These are phyloP conservation scores for Tolypocladium ovalisporum DNA, from an alignment of 2,329 filamentous ascomycete genomes.

Conservation along the genomic window DNA sequence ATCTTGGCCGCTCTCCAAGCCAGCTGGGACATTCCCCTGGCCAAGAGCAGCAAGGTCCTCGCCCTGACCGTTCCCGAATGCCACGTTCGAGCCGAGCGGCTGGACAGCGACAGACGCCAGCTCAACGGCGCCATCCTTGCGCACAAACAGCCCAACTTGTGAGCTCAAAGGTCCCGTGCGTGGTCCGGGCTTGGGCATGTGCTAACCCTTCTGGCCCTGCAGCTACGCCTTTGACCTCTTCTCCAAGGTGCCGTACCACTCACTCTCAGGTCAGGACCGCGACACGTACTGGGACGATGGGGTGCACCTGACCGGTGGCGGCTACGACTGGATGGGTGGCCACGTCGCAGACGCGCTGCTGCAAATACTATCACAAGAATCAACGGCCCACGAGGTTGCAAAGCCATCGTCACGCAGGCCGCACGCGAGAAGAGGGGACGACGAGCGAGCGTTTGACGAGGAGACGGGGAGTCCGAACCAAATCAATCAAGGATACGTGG, in stretches of 20 bases:
- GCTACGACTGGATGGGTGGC: slow-evolving; percentile 53
- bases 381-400: neutral
- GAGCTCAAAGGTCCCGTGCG: slow-evolving; percentile 17
- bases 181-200: neutral
- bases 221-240: slow-evolving; percentile 49
- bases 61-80: slow-evolving; percentile 53
- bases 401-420: neutral
- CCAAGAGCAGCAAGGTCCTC: slow-evolving; percentile 42
- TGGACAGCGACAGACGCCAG: slow-evolving; percentile 24
- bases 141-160: slow-evolving; percentile 41
- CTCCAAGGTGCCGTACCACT: slow-evolving; percentile 40
- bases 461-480: slow-evolving; percentile 34
- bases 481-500: slow-evolving; percentile 41
- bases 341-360: slow-evolving; percentile 43
- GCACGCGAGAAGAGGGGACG: slow-evolving; percentile 21
- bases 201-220: slow-evolving; percentile 9
- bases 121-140: slow-evolving; percentile 43
- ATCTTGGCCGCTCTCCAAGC: slow-evolving; percentile 39
- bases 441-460: slow-evolving; percentile 32
- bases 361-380: slow-evolving; percentile 23
- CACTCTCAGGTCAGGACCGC: slow-evolving; percentile 33
- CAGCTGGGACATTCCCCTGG: slow-evolving; percentile 39
- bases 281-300: slow-evolving; percentile 48
- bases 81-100: slow-evolving; percentile 12
- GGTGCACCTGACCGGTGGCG: slow-evolving; percentile 44